phyloP scores from a whole-genome alignment of 176 grass and related monocot species.

The Aechmea fasciata region DNA sequence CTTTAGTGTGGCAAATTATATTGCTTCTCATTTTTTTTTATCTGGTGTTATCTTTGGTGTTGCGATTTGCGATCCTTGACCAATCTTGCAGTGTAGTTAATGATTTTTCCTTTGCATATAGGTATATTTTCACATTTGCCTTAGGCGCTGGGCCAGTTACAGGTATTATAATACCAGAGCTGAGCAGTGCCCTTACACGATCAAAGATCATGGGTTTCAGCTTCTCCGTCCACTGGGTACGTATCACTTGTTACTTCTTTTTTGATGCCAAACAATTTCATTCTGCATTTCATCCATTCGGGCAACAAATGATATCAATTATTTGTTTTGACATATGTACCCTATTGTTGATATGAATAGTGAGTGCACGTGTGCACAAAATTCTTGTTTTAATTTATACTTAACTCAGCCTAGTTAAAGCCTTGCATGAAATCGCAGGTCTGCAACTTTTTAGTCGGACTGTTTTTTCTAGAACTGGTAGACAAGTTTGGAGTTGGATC shows the following conservation, averaged over 20 bases:
- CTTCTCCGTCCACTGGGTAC: conserved; percentile 92
- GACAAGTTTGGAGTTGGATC: conserved; percentile 71
- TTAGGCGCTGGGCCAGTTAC: conserved; percentile 91
- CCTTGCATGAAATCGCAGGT: conserved; percentile 33
- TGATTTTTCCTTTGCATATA: conserved; percentile 31
- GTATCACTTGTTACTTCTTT: conserved; percentile 2
- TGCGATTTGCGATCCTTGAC: too few species aligned
- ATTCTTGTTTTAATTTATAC: neutral
- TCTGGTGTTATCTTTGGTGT: neutral
- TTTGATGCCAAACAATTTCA: conserved; percentile 2
- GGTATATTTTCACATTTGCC: conserved; percentile 92
- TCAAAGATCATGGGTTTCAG: conserved; percentile 96
- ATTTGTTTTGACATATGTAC: conserved; percentile 11
- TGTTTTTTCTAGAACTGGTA: conserved; percentile 93
- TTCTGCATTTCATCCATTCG: conserved; percentile 3
- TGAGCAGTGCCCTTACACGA: conserved; percentile 64
- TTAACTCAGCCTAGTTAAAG: neutral
- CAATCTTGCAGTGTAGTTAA: conserved; percentile 2
- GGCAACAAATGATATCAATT: neutral
- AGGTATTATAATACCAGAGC: conserved; percentile 89
- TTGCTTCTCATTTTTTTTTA: neutral
- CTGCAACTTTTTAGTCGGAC: conserved; percentile 83
- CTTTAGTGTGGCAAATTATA: neutral
- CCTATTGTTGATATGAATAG: conserved; percentile 11
- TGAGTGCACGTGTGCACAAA: neutral